phyloP scores from a whole-genome alignment of 78 protist species.

The Cavenderia fasciculata region DNA sequence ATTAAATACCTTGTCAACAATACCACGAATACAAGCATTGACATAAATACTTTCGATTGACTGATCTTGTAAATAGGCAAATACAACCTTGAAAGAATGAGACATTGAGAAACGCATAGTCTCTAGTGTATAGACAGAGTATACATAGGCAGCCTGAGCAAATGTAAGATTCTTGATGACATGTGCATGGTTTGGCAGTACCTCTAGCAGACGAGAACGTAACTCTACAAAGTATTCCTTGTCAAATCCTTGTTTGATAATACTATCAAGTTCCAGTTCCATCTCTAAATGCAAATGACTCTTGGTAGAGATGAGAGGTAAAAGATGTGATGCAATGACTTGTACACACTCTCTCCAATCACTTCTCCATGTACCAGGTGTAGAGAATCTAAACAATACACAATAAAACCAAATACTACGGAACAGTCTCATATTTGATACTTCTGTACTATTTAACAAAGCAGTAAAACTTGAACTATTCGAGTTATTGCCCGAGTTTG shows the following conservation, averaged over 20 bases:
- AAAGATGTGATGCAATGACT: slow-evolving; percentile 47
- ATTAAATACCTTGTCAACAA: slow-evolving; percentile 42
- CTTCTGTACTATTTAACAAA: too few relatives aligned
- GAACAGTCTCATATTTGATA: slow-evolving; percentile 8
- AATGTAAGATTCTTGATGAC: slow-evolving; percentile 42
- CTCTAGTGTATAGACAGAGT: slow-evolving; percentile 70
- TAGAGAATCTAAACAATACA: slow-evolving; percentile 61
- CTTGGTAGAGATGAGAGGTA: slow-evolving; percentile 45
- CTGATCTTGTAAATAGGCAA: slow-evolving; percentile 77
- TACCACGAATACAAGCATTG: slow-evolving; percentile 33
- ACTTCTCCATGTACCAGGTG: slow-evolving; percentile 67
- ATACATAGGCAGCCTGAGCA: slow-evolving; percentile 43
- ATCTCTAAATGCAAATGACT: slow-evolving; percentile 45
- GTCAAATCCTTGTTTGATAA: slow-evolving; percentile 64
- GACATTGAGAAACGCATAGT: slow-evolving; percentile 45
- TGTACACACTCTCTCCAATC: slow-evolving; percentile 68
- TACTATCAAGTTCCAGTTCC: slow-evolving; percentile 40
- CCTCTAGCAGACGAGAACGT: slow-evolving; percentile 18
- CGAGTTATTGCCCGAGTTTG: not conserved
- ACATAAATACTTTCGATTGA: slow-evolving; percentile 51
- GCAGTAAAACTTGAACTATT: too few relatives aligned
- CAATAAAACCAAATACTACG: slow-evolving; percentile 80
- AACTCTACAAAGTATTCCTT: slow-evolving; percentile 43
- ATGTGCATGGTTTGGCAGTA: slow-evolving; percentile 22
- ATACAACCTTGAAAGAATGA: slow-evolving; percentile 45